A percentile compares a stretch with the other conserved stretches of the same genome.
Conservation (phyloP, 2,329 filamentous ascomycete species). For the Aspergillus bombycis region DNA sequence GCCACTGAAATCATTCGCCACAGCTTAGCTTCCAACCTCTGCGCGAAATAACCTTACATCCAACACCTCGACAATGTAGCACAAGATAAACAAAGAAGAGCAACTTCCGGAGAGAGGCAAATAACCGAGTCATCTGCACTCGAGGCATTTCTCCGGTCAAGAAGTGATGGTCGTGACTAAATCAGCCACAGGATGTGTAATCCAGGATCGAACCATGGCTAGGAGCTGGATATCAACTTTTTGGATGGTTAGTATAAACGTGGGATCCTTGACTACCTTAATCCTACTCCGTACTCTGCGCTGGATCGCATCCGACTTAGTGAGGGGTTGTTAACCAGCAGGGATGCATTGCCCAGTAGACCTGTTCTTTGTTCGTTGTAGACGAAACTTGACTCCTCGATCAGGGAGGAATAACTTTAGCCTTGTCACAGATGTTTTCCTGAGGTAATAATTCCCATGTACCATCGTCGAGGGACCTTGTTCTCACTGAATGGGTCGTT, state of each 20-base stretch:
- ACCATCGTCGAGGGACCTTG: too few species aligned
- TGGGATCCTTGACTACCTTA: slow-evolving; percentile 5
- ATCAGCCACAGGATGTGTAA: background rate
- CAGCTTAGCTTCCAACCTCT: background rate
- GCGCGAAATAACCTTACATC: background rate
- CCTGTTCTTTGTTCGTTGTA: background rate
- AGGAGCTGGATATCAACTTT: background rate
- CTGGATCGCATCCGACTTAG: background rate
- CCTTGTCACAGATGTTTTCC: background rate
- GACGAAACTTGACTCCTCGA: background rate
- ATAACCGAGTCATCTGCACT: background rate
- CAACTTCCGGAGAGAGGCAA: too few species aligned
- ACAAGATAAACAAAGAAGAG: background rate
- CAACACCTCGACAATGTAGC: background rate
- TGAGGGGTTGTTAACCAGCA: background rate
- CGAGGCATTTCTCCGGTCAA: background rate
- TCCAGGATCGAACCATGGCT: background rate
- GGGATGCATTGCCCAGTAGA: background rate
- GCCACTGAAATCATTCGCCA: background rate
- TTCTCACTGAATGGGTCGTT: background rate
- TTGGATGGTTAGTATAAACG: background rate
- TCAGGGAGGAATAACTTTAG: background rate
- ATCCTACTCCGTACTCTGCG: background rate
- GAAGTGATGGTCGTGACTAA: background rate
- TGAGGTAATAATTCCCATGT: background rate